Evolutionary conservation across 805 yeast species (phyloP).

Genomic region (Yamadazyma phyllophila): DNA sequence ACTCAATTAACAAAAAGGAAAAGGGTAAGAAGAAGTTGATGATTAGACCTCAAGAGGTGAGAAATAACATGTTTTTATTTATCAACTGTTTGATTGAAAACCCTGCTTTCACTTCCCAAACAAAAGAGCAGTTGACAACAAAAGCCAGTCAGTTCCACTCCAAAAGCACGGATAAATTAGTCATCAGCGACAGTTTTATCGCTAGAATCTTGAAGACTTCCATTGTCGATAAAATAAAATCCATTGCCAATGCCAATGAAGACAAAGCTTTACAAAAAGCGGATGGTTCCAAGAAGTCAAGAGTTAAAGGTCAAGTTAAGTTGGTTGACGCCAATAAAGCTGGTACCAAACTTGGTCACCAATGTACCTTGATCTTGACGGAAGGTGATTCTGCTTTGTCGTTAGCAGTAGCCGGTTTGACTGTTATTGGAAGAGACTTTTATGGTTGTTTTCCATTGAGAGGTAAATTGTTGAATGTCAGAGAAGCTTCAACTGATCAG

Average conservation of each 20-base stretch:
- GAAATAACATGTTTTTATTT: constrained; percentile 85
- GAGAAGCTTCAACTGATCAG: constrained; percentile 97
- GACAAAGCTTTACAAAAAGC: constrained; percentile 82
- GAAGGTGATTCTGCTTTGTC: constrained; percentile 97
- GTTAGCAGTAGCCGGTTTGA: constrained; percentile 87
- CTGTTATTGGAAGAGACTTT: constrained; percentile 92
- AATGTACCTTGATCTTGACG: constrained; percentile 89
- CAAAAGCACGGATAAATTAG: constrained; percentile 50
- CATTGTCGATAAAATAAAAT: constrained; percentile 70
- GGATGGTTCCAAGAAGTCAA: constrained; percentile 80
- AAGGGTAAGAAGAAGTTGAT: constrained; percentile 63
- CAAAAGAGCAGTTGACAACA: constrained; percentile 93
- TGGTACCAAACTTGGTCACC: constrained; percentile 87
- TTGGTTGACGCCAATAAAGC: constrained; percentile 95
- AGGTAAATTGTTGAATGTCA: constrained; percentile 91
- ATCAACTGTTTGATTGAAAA: constrained; percentile 91
- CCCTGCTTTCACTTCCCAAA: constrained; percentile 96
- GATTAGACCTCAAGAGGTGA: constrained; percentile 84
- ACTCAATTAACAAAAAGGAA: constrained; percentile 59
- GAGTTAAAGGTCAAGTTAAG: constrained; percentile 87
- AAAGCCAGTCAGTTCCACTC: constrained; percentile 89
- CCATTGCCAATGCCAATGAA: constrained; percentile 84
- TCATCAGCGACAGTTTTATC: constrained; percentile 74
- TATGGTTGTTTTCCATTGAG: constrained; percentile 95
- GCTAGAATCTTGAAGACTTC: constrained; percentile 65